Percentiles rank a stretch among this genome's conserved stretches.
phyloP scores from a whole-genome alignment of 2,329 filamentous ascomycete genomes.

The Ustulina deusta region DNA sequence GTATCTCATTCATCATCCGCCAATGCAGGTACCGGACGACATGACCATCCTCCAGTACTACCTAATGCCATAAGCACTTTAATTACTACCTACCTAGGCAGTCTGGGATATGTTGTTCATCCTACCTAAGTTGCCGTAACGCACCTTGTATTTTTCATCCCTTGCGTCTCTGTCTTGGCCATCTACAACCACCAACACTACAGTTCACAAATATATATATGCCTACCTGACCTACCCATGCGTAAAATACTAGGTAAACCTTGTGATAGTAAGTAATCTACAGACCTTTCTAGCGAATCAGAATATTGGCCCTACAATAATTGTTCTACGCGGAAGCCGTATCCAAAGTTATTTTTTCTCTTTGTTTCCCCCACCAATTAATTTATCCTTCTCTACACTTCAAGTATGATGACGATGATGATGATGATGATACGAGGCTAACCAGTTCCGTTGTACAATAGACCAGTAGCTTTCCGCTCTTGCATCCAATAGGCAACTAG shows the following conservation, averaged over 20 bases:
- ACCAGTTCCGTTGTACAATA: background rate
- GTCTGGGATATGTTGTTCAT: no score
- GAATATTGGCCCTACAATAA: background rate
- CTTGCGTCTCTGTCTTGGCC: background rate
- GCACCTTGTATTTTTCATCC: background rate
- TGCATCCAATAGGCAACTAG: constrained; percentile 5
- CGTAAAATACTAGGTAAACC: background rate
- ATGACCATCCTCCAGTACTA: background rate
- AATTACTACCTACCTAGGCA: background rate
- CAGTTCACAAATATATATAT: no score
- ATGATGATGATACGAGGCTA: background rate
- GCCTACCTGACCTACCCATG: background rate
- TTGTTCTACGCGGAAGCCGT: background rate
- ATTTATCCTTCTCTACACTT: background rate
- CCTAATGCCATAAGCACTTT: constrained; percentile 16
- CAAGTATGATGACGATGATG: background rate
- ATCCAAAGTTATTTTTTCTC: background rate
- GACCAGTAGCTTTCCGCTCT: background rate
- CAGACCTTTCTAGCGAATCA: background rate
- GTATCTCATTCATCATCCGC: constrained; percentile 12
- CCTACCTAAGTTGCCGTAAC: background rate
- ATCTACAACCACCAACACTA: background rate
- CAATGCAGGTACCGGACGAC: constrained; percentile 31
- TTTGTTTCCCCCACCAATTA: background rate
- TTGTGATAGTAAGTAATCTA: background rate